Evolutionary conservation across 192 early-diverging fungal species (phyloP), one percentile per base, ranked within the genome.

Genomic region (Coemansia javaensis): DNA sequence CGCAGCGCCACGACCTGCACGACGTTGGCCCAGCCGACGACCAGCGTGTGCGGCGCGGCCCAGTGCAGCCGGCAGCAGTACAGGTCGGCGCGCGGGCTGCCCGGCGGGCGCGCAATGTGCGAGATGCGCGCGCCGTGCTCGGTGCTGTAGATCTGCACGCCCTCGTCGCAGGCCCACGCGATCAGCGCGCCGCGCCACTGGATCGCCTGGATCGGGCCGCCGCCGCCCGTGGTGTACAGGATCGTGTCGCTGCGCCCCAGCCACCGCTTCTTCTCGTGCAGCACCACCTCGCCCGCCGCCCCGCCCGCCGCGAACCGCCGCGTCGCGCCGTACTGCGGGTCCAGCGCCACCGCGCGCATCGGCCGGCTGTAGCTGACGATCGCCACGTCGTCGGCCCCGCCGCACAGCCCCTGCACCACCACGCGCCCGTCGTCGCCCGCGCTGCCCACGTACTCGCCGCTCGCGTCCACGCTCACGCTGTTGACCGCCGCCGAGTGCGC

Each of bases 11-110:
- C 88, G 10, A 96, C 77, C 55, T 89, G 94, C 31, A 99, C 89
- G 44, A 77, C 81, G 55, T 97, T 86, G 7, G 90, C 97, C 97
- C 97, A 99, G 0, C 91, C 97, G 46, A 97, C 84, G 14, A 97
- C 55, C 33, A 99, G 66, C 5, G 85, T 84, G 13, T 53, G 75
- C 22, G 85, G 81, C 32, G 81, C 79, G 44, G 81, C 84, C 97
- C 97, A 99, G 56, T 81, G 81, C 39, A 99, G 53, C 33, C 90
- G 82, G 46, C 90, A 92, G 24, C 80, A 77, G 57, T 86, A 96
- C 16, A 95, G 71, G 53, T 99, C 94, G 2, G 84, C 63, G 13
- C 87, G 68, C 3, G 93, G 91, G 50, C 84, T 89, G 20, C 77
- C 79, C 22, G 76, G 77, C 3, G 90, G 87, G 14, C 93, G 66